A percentile compares a stretch with the other conserved stretches of the same genome.
These are phyloP conservation scores for Aechmea fasciata DNA, from an alignment of 176 grass and related monocot species.

Conservation along the genomic window DNA sequence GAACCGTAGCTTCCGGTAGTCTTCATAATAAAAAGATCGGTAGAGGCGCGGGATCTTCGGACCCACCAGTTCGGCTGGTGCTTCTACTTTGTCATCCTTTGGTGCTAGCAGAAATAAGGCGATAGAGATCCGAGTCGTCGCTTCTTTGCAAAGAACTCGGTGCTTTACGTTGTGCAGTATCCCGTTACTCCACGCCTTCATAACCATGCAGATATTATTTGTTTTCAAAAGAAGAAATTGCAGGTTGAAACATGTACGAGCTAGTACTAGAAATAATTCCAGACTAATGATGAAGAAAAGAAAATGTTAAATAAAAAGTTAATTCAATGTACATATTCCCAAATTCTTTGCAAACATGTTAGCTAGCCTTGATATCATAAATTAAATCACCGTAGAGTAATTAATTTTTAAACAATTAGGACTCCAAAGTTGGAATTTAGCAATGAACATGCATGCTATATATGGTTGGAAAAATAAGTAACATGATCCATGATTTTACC, in stretches of 20 bases:
- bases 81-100: conserved; percentile 56
- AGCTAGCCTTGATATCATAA: too few relatives aligned
- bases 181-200: conserved; percentile 78
- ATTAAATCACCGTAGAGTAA: too few relatives aligned
- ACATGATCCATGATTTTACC: too few relatives aligned
- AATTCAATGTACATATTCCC: too few relatives aligned
- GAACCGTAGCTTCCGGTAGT: conserved; percentile 48
- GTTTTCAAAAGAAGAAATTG: not conserved
- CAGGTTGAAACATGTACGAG: too few relatives aligned
- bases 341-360: too few relatives aligned
- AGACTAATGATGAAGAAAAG: too few relatives aligned
- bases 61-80: conserved; percentile 41
- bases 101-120: conserved; percentile 74
- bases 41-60: conserved; percentile 42
- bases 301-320: too few relatives aligned
- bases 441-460: not conserved
- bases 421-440: not conserved
- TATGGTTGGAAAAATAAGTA: too few relatives aligned
- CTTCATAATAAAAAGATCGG: conserved; percentile 43
- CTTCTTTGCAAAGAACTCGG: conserved; percentile 58
- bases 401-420: too few relatives aligned
- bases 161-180: conserved; percentile 72
- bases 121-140: conserved; percentile 51
- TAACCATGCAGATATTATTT: not conserved
- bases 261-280: too few relatives aligned